Percentiles rank a stretch among this genome's conserved stretches.
phyloP scores from a whole-genome alignment of 441 rosid species.

The Pelargonium citronellum region DNA sequence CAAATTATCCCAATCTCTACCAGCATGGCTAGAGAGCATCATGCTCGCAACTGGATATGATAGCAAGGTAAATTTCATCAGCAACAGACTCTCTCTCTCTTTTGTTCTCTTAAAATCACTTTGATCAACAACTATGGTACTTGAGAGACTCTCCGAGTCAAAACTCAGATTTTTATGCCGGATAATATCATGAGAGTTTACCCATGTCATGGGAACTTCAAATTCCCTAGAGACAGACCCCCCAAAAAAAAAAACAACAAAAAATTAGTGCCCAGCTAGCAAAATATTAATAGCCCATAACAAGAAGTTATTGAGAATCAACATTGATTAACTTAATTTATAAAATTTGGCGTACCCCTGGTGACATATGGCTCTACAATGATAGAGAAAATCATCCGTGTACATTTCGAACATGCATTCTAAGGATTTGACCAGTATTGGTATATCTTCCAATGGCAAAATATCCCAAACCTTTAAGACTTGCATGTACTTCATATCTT shows the following conservation, averaged over 20 bases:
- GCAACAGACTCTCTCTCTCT: conserved; percentile 38
- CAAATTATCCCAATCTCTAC: conserved; percentile 39
- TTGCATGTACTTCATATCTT: conserved; percentile 29
- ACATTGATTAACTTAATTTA: not conserved
- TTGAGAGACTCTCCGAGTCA: conserved; percentile 11
- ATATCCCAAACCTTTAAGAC: conserved; percentile 50
- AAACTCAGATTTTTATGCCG: conserved; percentile 19
- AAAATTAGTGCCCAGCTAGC: not conserved
- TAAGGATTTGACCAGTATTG: conserved; percentile 26
- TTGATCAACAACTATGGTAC: conserved; percentile 4
- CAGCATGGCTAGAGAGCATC: conserved; percentile 35
- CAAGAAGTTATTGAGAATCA: not conserved
- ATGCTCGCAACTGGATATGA: conserved; percentile 32
- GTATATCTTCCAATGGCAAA: conserved; percentile 26
- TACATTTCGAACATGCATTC: conserved; percentile 30
- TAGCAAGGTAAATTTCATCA: conserved; percentile 48
- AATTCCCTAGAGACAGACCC: conserved; percentile 25
- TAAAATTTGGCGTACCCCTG: conserved; percentile 37
- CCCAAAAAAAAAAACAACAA: not conserved
- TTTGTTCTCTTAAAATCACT: conserved; percentile 31
- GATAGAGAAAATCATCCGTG: conserved; percentile 31
- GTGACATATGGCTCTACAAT: conserved; percentile 33
- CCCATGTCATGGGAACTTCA: conserved; percentile 46
- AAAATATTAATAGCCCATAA: not conserved
- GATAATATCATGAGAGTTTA: conserved; percentile 24